These are phyloP conservation scores for Penicillium griseofulvum DNA, from an alignment of 2,329 filamentous ascomycete genomes.

Conservation along the genomic window DNA sequence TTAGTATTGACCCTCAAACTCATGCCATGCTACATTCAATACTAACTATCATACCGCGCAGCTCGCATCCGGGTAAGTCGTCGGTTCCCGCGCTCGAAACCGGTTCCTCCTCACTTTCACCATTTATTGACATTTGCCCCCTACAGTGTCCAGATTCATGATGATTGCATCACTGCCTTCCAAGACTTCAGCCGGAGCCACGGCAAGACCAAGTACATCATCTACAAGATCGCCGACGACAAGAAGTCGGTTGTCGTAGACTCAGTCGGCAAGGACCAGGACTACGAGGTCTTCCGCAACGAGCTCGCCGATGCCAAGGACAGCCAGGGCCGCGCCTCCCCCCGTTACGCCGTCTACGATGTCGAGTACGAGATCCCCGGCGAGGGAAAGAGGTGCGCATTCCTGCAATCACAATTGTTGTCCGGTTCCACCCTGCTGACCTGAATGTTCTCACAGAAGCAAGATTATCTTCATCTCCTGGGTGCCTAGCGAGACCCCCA, in stretches of 20 bases:
- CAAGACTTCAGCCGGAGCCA: slow-evolving; percentile 49
- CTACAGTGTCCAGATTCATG: slow-evolving; percentile 45
- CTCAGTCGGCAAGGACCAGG: slow-evolving; percentile 42
- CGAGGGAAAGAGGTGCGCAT: slow-evolving; percentile 49
- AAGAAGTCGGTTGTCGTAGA: slow-evolving; percentile 52
- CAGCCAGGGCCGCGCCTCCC: slow-evolving; percentile 43
- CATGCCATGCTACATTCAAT: background rate
- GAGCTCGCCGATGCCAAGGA: slow-evolving; percentile 46
- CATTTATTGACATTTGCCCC: slow-evolving; percentile 21
- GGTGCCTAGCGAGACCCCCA: slow-evolving; percentile 43
- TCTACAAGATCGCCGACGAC: slow-evolving; percentile 53
- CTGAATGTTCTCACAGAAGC: slow-evolving; percentile 34
- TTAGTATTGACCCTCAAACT: slow-evolving; percentile 20
- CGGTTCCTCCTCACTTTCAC: slow-evolving; percentile 5
- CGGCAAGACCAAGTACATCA: slow-evolving; percentile 49
- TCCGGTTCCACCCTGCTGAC: slow-evolving; percentile 14
- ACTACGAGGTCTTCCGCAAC: slow-evolving; percentile 50
- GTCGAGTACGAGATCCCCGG: slow-evolving; percentile 50
- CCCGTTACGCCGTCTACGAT: slow-evolving; percentile 52
- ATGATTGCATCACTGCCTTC: slow-evolving; percentile 48
- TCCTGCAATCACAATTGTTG: background rate
- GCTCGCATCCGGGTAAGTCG: slow-evolving; percentile 38
- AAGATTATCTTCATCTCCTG: slow-evolving; percentile 54
- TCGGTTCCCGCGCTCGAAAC: slow-evolving; percentile 1
- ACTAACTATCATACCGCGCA: slow-evolving; percentile 19